Conservation (phyloP, 2,329 filamentous ascomycete genomes). For the Berkeleyomyces basicola region DNA sequence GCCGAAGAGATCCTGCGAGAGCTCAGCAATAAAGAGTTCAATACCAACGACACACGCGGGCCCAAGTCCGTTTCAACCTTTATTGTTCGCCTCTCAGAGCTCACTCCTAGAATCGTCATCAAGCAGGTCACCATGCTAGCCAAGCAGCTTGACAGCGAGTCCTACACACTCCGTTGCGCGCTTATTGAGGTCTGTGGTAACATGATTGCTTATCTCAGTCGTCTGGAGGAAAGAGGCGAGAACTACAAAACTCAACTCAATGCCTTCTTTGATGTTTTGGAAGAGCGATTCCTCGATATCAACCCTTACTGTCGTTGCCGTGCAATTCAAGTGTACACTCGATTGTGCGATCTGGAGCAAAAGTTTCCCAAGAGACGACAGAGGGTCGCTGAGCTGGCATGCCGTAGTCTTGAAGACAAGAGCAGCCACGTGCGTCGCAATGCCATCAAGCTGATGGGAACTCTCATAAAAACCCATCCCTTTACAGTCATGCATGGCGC, state of each 20-base stretch:
- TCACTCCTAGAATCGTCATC: slow-evolving; percentile 80
- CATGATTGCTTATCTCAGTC: slow-evolving; percentile 77
- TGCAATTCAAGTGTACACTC: slow-evolving; percentile 83
- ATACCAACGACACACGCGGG: slow-evolving; percentile 84
- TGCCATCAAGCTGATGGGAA: slow-evolving; percentile 79
- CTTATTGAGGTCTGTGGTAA: slow-evolving; percentile 96
- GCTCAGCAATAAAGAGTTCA: slow-evolving; percentile 95
- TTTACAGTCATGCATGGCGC: slow-evolving; percentile 86
- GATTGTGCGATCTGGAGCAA: slow-evolving; percentile 82
- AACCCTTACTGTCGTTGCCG: slow-evolving; percentile 92
- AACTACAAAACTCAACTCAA: slow-evolving; percentile 91
- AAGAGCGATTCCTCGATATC: slow-evolving; percentile 88
- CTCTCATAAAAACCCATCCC: slow-evolving; percentile 82
- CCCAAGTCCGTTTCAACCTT: slow-evolving; percentile 95
- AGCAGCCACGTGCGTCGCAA: slow-evolving; percentile 94
- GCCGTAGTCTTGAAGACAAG: slow-evolving; percentile 86
- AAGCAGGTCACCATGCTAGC: slow-evolving; percentile 94
- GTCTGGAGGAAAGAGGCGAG: slow-evolving; percentile 77
- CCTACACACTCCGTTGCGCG: slow-evolving; percentile 82
- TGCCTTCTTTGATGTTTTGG: slow-evolving; percentile 90
- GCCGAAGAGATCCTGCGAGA: slow-evolving; percentile 88
- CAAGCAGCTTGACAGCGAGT: slow-evolving; percentile 93
- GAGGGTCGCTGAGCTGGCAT: slow-evolving; percentile 70
- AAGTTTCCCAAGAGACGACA: slow-evolving; percentile 90
- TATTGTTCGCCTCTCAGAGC: slow-evolving; percentile 79